Percentiles rank a stretch among this genome's conserved stretches.
These are phyloP conservation scores for Sugiyamaella grinbergsii DNA, from an alignment of 1,139 yeast genomes.

Conservation along the genomic window DNA sequence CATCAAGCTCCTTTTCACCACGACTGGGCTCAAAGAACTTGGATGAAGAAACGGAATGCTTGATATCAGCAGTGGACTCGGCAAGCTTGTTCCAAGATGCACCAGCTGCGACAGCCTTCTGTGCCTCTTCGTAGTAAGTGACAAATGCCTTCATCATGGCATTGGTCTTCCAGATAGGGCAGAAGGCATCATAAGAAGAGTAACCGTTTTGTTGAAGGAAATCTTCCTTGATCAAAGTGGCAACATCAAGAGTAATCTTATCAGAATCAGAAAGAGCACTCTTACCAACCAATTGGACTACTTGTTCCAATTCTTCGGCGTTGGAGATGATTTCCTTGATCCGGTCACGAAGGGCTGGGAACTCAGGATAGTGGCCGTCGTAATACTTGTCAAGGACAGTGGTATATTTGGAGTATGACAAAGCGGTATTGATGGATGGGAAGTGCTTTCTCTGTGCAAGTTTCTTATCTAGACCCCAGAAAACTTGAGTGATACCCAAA, in stretches of 20 bases:
- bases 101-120: constrained; percentile 92
- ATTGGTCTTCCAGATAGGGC: constrained; percentile 98
- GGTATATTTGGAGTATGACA: constrained; percentile 95
- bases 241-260: constrained; percentile 93
- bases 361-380: constrained; percentile 84
- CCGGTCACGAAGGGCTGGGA: constrained; percentile 84
- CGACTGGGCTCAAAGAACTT: constrained; percentile 94
- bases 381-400: constrained; percentile 83
- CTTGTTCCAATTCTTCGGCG: constrained; percentile 98
- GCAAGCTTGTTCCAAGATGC: constrained; percentile 91
- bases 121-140: constrained; percentile 93
- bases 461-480: constrained; percentile 99
- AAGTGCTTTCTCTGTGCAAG: constrained; percentile 99
- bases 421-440: constrained; percentile 96
- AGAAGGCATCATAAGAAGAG: constrained; percentile 95
- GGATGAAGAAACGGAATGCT: constrained; percentile 90
- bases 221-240: constrained; percentile 90
- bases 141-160: constrained; percentile 97
- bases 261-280: constrained; percentile 95
- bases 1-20: constrained; percentile 77
- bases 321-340: constrained; percentile 92
- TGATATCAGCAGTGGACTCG: constrained; percentile 85
- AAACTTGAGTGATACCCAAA: constrained; percentile 97
- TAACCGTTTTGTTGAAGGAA: constrained; percentile 99
- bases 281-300: constrained; percentile 98